Conservation (phyloP, 495 filamentous ascomycete genomes). For the Melanomma pulvis-pyrius region DNA sequence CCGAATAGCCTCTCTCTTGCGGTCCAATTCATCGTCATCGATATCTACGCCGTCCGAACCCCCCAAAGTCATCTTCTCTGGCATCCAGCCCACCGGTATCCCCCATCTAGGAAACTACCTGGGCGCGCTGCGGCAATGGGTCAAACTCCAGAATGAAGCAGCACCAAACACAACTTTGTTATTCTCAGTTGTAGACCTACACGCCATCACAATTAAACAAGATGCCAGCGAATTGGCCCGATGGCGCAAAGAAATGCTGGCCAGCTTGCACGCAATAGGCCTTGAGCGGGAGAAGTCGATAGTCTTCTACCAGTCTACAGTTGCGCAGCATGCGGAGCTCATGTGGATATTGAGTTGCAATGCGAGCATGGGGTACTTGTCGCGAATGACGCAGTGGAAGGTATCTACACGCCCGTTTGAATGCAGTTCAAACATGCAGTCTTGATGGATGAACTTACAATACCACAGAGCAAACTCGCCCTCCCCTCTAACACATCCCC, state of each 20-base stretch:
- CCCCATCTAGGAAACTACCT: slow-evolving; percentile 98
- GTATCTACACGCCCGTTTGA: slow-evolving; percentile 48
- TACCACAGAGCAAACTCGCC: slow-evolving; percentile 67
- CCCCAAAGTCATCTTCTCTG: slow-evolving; percentile 74
- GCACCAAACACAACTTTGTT: slow-evolving; percentile 60
- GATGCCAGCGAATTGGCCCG: slow-evolving; percentile 57
- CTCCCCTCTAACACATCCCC: slow-evolving; percentile 58
- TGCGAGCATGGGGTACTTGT: slow-evolving; percentile 84
- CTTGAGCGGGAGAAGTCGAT: slow-evolving; percentile 71
- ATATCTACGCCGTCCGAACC: not conserved
- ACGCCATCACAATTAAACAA: slow-evolving; percentile 84
- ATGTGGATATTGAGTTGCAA: slow-evolving; percentile 96
- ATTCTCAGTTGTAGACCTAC: slow-evolving; percentile 87
- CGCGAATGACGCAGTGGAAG: slow-evolving; percentile 99
- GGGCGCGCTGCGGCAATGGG: slow-evolving; percentile 88
- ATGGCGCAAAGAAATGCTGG: slow-evolving; percentile 73
- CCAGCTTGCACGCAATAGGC: slow-evolving; percentile 80
- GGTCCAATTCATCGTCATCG: slow-evolving; percentile 10
- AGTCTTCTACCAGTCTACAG: slow-evolving; percentile 83
- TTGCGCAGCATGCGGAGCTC: slow-evolving; percentile 79
- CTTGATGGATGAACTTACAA: not conserved
- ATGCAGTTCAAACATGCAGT: not conserved
- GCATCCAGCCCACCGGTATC: slow-evolving; percentile 92
- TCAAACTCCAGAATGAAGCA: slow-evolving; percentile 68
- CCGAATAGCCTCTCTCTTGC: not conserved